Evolutionary conservation across 768 basidiomycete species (phyloP).

Genomic region (Rhizopogon roseolus): DNA sequence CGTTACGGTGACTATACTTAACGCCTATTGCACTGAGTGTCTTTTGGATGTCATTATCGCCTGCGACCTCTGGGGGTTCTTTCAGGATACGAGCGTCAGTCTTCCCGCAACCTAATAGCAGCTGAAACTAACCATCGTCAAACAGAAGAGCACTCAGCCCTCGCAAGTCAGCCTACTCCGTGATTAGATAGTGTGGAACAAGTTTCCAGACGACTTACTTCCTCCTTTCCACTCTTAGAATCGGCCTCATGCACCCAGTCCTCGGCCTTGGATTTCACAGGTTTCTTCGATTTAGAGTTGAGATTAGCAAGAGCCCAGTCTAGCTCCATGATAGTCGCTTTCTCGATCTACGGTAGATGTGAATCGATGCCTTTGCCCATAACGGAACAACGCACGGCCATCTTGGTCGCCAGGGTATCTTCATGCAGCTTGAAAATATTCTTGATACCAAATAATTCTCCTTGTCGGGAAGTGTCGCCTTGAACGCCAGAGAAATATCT

Average conservation of each 20-base stretch:
- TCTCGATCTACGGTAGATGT: slow-evolving; percentile 56
- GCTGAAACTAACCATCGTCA: slow-evolving; percentile 49
- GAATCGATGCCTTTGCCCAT: background rate
- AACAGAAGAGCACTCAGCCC: slow-evolving; percentile 66
- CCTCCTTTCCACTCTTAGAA: slow-evolving; percentile 38
- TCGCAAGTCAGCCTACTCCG: slow-evolving; percentile 43
- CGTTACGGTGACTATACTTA: slow-evolving; percentile 71
- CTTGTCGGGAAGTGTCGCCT: slow-evolving; percentile 67
- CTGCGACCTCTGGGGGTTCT: slow-evolving; percentile 36
- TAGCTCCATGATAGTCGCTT: slow-evolving; percentile 64
- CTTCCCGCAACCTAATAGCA: background rate
- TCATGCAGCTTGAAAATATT: slow-evolving; percentile 84
- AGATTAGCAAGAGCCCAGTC: slow-evolving; percentile 79
- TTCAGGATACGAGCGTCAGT: slow-evolving; percentile 1
- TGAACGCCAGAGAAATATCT: slow-evolving; percentile 84
- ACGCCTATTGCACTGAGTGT: slow-evolving; percentile 59
- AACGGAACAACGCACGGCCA: slow-evolving; percentile 45
- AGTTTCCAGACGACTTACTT: slow-evolving; percentile 6
- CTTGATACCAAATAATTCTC: slow-evolving; percentile 80
- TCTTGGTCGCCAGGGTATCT: slow-evolving; percentile 64
- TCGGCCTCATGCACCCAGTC: slow-evolving; percentile 43
- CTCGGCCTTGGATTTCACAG: slow-evolving; percentile 27
- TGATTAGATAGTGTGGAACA: background rate
- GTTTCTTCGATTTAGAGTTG: slow-evolving; percentile 35
- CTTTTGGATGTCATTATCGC: slow-evolving; percentile 49